These are phyloP conservation scores for Agroathelia rolfsii DNA, from an alignment of 1,284 basidiomycete genomes.

Conservation along the genomic window DNA sequence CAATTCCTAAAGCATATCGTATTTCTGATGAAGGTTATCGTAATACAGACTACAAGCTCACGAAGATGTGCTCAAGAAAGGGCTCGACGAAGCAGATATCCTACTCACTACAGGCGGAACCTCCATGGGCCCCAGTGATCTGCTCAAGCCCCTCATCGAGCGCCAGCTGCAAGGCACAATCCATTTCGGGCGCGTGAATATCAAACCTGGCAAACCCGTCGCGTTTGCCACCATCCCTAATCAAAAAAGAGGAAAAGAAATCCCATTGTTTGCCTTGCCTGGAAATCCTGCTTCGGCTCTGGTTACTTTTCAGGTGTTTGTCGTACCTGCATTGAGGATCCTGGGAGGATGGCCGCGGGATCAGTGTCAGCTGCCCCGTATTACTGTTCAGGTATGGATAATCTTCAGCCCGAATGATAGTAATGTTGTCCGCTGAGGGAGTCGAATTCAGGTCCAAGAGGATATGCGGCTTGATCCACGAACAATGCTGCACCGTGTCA, in stretches of 20 bases:
- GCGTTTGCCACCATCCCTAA: conserved; percentile 73
- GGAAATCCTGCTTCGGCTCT: conserved; percentile 85
- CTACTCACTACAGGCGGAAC: conserved; percentile 83
- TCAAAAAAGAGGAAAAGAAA: too few relatives aligned
- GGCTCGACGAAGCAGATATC: conserved; percentile 58
- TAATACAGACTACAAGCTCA: conserved; percentile 49
- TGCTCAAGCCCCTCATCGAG: conserved; percentile 84
- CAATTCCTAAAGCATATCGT: conserved; percentile 3
- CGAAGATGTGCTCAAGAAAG: conserved; percentile 43
- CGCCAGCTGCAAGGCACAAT: conserved; percentile 62
- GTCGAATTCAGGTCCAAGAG: conserved; percentile 37
- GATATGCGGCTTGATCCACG: conserved; percentile 63
- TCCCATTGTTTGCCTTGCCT: conserved; percentile 76
- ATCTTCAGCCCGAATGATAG: background rate
- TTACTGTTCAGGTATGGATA: conserved; percentile 52
- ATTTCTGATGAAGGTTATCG: conserved; percentile 3
- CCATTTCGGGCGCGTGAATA: conserved; percentile 69
- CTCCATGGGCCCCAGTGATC: conserved; percentile 81
- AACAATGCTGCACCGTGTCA: conserved; percentile 75
- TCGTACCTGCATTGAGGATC: conserved; percentile 67
- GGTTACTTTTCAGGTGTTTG: conserved; percentile 83
- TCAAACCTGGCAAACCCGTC: conserved; percentile 76
- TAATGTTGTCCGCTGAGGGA: background rate
- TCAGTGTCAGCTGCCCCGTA: conserved; percentile 50
- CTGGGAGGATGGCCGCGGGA: conserved; percentile 58